Base-by-base conservation (phyloP, 192 early-diverging fungal species). In the Polychytrium aggregatum region DNA sequence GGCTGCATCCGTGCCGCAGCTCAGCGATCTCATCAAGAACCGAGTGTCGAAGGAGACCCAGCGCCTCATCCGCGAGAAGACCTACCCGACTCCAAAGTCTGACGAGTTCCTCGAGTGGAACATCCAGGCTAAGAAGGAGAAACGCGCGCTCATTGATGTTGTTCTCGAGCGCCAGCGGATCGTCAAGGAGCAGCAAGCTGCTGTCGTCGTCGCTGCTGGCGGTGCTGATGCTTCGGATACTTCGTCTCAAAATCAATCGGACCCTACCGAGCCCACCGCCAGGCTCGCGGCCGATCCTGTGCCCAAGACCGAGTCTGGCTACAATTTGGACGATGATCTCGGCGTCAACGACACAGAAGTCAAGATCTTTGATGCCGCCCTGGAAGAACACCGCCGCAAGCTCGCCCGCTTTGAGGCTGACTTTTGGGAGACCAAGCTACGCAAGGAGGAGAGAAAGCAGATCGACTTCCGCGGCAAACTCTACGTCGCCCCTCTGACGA, bases 401-500 rank as follows among this genome's bases (percentile, higher is more conserved):
- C 33, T 53, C 25, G 33, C 37, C n/a, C 6, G 18, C 13, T 24
- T 40, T 42, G 25, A 52, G 50, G 18, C 40, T 4, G 24, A 7
- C n/a, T 3, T 5, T n/a, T 7, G 7, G 40, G 41, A 62, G 54
- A 74, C 27, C 47, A 8, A 27, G 16, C 18, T 11, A 6, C 10
- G 57, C 3, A 21, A 20, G 20, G 2, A 13, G 11, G 21, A 17
- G 2, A 86, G 83, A 55, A 83, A 82, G 48, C 65, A 58, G 48
- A 56, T 78, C 18, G 83, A 91, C 62, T 91, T 88, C 48, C 74
- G 75, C 50, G 80, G 83, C 46, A 95, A 95, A 46, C 78, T 84
- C 25, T 98, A 98, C 56, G 67, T 96, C 41, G 95, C 92, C 10
- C 95, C 95, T 7, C 65, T 98, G 50, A 98, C 95, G 0, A 98